Evolutionary conservation across 176 grass and related monocot genomes (phyloP), one percentile per base, ranked within the genome.

Genomic region (Carex parvula): DNA sequence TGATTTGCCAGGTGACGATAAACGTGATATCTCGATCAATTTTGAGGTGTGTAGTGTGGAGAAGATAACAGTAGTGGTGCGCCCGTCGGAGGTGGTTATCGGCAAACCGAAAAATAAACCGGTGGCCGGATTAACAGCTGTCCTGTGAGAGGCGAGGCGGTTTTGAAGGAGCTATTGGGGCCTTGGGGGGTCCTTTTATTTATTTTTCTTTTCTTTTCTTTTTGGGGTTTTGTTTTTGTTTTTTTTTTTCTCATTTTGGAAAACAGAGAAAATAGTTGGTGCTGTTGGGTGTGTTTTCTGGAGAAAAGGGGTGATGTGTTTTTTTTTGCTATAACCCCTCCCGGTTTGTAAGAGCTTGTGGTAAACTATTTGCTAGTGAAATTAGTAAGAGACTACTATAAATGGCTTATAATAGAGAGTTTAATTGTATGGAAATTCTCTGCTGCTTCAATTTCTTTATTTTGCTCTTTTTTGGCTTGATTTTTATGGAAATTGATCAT

Each of bases 61-160:
- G 78, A 72, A 83, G 80, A 87, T 90, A 84, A 92, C 79, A 55
- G 89, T 94, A 81, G 92, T 90, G 26, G 90, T 93, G 70, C 90
- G 87, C 44, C 60, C 84, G 33, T 66, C 33, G 79, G 60, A 20
- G 64, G 61, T 67, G 35, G 60, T 46, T 65, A 9, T 57, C 50
- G 12, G 37, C 42, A 48, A 26, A 29, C 33, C 60, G 21, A 83
- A 66, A 79, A 60, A 71, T 73, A 86, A 91, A 91, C 71, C 89
- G 79, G 84, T 98, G 53, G 82, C 89, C 70, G 95, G 92, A 21
- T 91, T 98, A 29, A 79, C 95, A 75, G 89, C 86, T 77, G 92
- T 94, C 79, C 90, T 94, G 81, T 98, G 87, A 94, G 26, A 84
- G 89, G 87, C 83, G 92, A 85, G 89, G 60, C n/a, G 37, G 29